Evolutionary conservation across 73 alveolate genomes (phyloP).

Genomic region (Tetrahymena borealis): DNA sequence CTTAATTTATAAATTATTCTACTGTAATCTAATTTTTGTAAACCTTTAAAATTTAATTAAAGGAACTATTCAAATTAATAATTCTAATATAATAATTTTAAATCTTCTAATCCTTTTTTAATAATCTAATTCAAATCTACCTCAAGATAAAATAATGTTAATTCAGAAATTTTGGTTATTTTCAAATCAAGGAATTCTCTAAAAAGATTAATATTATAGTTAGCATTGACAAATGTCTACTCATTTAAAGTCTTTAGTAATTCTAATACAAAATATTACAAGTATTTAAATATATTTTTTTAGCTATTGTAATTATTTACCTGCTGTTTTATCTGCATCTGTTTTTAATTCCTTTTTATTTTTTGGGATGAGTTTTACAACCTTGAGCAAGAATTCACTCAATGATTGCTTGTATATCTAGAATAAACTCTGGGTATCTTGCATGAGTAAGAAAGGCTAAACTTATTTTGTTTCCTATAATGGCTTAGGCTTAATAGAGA

Average conservation of each 20-base stretch:
- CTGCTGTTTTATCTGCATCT: neutral
- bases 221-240: neutral
- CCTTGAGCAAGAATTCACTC: neutral
- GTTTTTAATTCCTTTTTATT: neutral
- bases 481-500: too few relatives aligned
- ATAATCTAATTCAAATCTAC: too few relatives aligned
- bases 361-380: neutral
- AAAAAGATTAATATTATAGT: neutral
- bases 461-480: neutral
- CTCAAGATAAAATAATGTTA: neutral
- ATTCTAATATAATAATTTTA: neutral
- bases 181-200: neutral
- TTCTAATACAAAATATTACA: neutral
- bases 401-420: neutral
- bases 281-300: neutral
- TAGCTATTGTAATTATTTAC: neutral
- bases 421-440: neutral
- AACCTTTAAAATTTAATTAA: too few relatives aligned
- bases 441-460: neutral
- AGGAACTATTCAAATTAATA: neutral
- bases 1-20: too few relatives aligned
- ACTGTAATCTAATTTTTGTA: too few relatives aligned
- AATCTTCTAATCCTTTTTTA: neutral
- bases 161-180: neutral
- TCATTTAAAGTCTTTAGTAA: neutral